These are phyloP conservation scores for Leccinum longicurvipes DNA, from an alignment of 768 basidiomycete genomes.

Conservation along the genomic window DNA sequence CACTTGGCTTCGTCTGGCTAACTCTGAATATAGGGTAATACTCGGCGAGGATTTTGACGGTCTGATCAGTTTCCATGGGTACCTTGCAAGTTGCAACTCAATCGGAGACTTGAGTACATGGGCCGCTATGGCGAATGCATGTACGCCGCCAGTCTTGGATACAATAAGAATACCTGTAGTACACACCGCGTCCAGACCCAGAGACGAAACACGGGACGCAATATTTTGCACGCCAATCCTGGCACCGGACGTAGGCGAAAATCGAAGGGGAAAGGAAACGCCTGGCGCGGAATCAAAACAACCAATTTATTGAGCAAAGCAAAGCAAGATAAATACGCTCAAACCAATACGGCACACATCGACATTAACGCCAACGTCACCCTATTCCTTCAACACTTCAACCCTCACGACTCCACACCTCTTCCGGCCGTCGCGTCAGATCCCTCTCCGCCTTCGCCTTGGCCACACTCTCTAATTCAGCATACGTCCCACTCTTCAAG, in stretches of 20 bases:
- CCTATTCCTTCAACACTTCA: not conserved
- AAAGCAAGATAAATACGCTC: no score
- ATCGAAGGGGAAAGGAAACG: constrained; percentile 23
- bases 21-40: constrained; percentile 1
- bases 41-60: constrained; percentile 13
- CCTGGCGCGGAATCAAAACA: no score
- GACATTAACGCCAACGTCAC: no score
- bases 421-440: not conserved
- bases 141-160: constrained; percentile 10
- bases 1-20: constrained; percentile 39
- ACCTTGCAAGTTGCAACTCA: constrained; percentile 18
- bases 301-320: no score
- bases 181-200: constrained; percentile 2
- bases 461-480: constrained; percentile 57
- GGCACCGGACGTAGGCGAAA: constrained; percentile 5
- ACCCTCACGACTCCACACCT: not conserved
- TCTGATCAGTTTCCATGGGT: constrained; percentile 15
- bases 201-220: constrained; percentile 1
- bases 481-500: constrained; percentile 63
- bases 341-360: no score
- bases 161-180: not conserved
- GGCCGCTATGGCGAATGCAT: constrained; percentile 49
- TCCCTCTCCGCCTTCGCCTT: constrained; percentile 37
- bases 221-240: not conserved
- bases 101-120: constrained; percentile 46